Conservation (phyloP, 2,329 filamentous ascomycete species). For the Aspergillus fischeri region DNA sequence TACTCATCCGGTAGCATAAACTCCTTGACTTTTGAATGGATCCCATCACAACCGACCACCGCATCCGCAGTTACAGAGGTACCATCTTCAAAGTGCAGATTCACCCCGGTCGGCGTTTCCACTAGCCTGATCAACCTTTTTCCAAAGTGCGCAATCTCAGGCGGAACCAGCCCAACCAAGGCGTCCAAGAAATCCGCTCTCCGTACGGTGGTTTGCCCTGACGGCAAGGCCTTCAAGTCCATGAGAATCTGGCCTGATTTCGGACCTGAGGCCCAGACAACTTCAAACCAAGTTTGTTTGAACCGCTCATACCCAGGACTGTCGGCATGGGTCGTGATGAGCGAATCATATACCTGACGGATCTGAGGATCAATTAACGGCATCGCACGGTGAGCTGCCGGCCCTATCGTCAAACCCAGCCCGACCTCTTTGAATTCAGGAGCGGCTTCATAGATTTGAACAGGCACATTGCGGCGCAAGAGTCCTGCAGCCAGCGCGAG, state of each 20-base stretch:
- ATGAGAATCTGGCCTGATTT: slow-evolving; percentile 23
- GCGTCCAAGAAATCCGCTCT: slow-evolving; percentile 33
- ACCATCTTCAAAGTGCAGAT: slow-evolving; percentile 31
- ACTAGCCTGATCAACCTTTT: slow-evolving; percentile 24
- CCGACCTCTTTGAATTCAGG: slow-evolving; percentile 55
- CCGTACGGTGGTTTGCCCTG: slow-evolving; percentile 30
- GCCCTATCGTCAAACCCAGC: slow-evolving; percentile 54
- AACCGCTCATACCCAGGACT: slow-evolving; percentile 28
- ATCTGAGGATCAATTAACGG: slow-evolving; percentile 46
- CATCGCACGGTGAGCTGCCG: slow-evolving; percentile 55
- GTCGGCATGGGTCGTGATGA: slow-evolving; percentile 32
- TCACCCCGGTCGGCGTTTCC: slow-evolving; percentile 13
- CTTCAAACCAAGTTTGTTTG: slow-evolving; percentile 31
- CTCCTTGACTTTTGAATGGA: slow-evolving; percentile 27
- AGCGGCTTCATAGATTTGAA: slow-evolving; percentile 56
- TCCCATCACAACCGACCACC: slow-evolving; percentile 37
- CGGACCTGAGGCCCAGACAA: slow-evolving; percentile 23
- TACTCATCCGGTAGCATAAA: slow-evolving; percentile 23
- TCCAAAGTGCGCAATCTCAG: slow-evolving; percentile 28
- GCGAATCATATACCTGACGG: slow-evolving; percentile 27
- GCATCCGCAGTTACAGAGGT: slow-evolving; percentile 24
- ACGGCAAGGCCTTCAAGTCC: slow-evolving; percentile 27
- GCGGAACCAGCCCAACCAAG: slow-evolving; percentile 27
- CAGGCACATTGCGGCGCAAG: slow-evolving; percentile 40
- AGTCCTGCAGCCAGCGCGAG: slow-evolving; percentile 53